Conservation (phyloP, 2,329 filamentous ascomycete genomes). For the Aspergillus tamarii region DNA sequence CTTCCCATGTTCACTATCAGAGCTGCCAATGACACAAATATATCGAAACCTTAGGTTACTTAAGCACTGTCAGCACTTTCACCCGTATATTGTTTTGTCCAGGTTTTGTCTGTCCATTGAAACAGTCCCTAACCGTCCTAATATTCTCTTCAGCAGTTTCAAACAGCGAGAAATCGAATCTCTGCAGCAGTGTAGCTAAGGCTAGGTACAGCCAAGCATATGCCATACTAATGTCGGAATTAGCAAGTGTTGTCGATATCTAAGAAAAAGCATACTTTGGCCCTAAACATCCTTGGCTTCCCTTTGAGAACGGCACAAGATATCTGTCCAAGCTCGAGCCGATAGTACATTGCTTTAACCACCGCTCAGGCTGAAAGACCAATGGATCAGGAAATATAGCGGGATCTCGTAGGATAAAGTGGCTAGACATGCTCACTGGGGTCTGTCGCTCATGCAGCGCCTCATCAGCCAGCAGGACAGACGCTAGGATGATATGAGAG, state of each 20-base stretch:
- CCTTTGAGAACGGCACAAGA: constrained; percentile 34
- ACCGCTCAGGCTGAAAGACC: constrained; percentile 35
- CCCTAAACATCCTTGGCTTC: constrained; percentile 33
- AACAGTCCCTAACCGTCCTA: constrained; percentile 30
- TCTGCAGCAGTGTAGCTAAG: constrained; percentile 29
- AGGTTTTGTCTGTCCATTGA: constrained; percentile 20
- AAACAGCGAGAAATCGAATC: constrained; percentile 31
- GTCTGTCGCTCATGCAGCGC: constrained; percentile 11
- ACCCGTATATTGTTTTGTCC: constrained; percentile 15
- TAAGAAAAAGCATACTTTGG: constrained; percentile 22
- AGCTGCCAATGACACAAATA: neutral
- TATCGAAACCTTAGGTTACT: neutral
- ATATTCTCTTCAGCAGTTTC: constrained; percentile 34
- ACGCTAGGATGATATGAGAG: neutral
- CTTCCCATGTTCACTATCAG: neutral
- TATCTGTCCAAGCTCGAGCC: constrained; percentile 23
- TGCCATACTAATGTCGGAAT: constrained; percentile 13
- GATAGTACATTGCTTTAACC: constrained; percentile 25
- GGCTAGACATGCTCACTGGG: constrained; percentile 25
- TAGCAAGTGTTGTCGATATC: neutral
- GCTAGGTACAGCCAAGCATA: constrained; percentile 29
- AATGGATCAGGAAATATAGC: constrained; percentile 35
- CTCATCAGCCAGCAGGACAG: neutral
- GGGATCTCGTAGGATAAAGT: constrained; percentile 22
- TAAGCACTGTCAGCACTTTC: constrained; percentile 3